Percentiles rank a stretch among this genome's conserved stretches.
Conservation (phyloP, 352 stramenopile genomes). For the Pythium brachiatum region DNA sequence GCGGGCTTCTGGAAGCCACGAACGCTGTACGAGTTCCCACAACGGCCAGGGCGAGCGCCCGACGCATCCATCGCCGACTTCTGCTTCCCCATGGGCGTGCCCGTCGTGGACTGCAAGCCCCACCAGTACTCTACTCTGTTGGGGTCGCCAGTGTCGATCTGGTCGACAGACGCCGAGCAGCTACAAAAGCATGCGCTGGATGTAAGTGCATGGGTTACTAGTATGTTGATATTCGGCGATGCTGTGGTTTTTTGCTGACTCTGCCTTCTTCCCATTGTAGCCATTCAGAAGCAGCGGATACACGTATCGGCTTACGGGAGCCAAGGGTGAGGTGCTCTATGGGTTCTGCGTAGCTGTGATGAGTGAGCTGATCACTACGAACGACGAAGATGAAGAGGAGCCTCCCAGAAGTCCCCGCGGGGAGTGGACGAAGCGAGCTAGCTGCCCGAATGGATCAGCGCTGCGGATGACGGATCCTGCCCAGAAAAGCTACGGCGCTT, state of each 20-base stretch:
- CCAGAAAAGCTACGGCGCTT: conserved; percentile 12
- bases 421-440: conserved; percentile 35
- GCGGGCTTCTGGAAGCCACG: conserved; percentile 67
- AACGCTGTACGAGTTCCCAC: conserved; percentile 70
- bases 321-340: conserved; percentile 81
- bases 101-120: conserved; percentile 51
- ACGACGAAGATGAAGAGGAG: not conserved
- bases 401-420: conserved; percentile 22
- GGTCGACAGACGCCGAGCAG: conserved; percentile 60
- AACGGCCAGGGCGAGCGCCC: conserved; percentile 27
- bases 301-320: conserved; percentile 79
- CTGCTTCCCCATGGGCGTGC: conserved; percentile 76
- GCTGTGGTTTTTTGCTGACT: not conserved
- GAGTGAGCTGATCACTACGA: conserved; percentile 32
- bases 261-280: conserved; percentile 23
- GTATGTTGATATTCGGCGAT: too few species aligned
- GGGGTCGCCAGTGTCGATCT: conserved; percentile 61
- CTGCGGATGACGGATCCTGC: conserved; percentile 10
- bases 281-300: conserved; percentile 65
- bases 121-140: conserved; percentile 47
- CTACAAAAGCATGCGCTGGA: conserved; percentile 67
- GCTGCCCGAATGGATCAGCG: conserved; percentile 28
- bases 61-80: conserved; percentile 70
- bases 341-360: conserved; percentile 76
- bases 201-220: too few species aligned